Conservation (phyloP, 139 green algal genomes). For the Astrephomene gubernaculifera region DNA sequence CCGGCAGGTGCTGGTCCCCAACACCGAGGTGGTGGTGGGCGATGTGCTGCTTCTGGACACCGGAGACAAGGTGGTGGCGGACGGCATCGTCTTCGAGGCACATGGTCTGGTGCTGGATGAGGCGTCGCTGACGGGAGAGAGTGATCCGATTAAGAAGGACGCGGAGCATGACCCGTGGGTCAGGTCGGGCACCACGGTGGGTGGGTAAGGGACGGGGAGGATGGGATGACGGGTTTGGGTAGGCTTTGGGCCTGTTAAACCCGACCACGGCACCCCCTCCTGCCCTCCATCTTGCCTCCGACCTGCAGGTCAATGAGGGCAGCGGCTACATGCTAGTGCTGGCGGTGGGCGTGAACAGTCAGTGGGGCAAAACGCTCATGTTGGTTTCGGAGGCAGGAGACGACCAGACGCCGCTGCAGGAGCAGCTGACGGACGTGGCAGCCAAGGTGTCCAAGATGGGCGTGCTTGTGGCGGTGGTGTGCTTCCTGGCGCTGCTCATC, state of each 20-base stretch:
- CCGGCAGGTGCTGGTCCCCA: conserved; percentile 30
- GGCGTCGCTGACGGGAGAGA: conserved; percentile 93
- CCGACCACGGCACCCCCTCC: too few relatives aligned
- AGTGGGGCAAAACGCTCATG: conserved; percentile 93
- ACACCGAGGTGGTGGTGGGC: conserved; percentile 78
- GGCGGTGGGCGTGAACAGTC: conserved; percentile 81
- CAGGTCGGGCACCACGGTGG: conserved; percentile 86
- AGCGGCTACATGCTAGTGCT: conserved; percentile 82
- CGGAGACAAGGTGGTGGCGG: conserved; percentile 80
- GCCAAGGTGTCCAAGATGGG: conserved; percentile 94
- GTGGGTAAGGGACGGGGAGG: too few relatives aligned
- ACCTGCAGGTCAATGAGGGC: conserved; percentile 84
- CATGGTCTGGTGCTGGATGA: conserved; percentile 82
- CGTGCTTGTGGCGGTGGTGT: conserved; percentile 86
- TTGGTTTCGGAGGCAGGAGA: conserved; percentile 85
- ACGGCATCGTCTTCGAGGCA: conserved; percentile 2
- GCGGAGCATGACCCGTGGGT: conserved; percentile 74
- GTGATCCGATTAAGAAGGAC: conserved; percentile 88
- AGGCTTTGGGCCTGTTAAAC: too few relatives aligned
- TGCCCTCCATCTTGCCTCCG: too few relatives aligned
- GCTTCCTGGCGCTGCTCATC: conserved; percentile 93
- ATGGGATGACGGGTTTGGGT: too few relatives aligned
- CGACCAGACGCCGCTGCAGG: conserved; percentile 93
- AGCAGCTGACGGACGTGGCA: conserved; percentile 89
- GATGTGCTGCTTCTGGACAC: conserved; percentile 91